A percentile compares a stretch with the other conserved stretches of the same genome.
These are phyloP conservation scores for Nannizziopsis arthrosporioides DNA, from an alignment of 2,329 filamentous ascomycete species.

Conservation along the genomic window DNA sequence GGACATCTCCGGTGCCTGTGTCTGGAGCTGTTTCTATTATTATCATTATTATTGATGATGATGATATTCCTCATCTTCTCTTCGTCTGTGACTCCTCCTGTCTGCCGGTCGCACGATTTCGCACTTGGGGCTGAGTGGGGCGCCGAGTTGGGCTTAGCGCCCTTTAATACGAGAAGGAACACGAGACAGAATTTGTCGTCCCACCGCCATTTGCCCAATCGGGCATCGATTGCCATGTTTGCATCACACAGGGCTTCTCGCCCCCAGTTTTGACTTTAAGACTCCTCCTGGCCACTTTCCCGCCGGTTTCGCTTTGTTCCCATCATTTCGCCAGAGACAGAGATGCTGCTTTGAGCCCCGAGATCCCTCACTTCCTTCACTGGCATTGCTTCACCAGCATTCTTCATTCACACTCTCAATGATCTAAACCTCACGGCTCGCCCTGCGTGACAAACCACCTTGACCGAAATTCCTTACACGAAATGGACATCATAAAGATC, in stretches of 20 bases:
- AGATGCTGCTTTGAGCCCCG: neutral
- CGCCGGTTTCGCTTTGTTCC: neutral
- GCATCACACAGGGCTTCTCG: neutral
- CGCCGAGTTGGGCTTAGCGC: constrained; percentile 5
- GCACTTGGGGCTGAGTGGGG: constrained; percentile 5
- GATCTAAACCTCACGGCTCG: too few relatives aligned
- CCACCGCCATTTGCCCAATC: neutral
- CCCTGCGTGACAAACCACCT: neutral
- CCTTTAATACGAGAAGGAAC: constrained; percentile 8
- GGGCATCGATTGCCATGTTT: neutral
- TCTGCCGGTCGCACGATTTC: neutral
- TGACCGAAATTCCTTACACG: too few relatives aligned
- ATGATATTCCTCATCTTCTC: too few relatives aligned
- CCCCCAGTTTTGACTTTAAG: neutral
- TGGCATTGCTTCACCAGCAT: neutral
- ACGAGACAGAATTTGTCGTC: neutral
- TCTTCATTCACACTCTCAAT: neutral
- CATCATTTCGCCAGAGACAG: neutral
- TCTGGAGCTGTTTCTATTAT: too few relatives aligned
- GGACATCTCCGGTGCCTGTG: too few relatives aligned
- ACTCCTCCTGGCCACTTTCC: neutral
- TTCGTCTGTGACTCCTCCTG: too few relatives aligned
- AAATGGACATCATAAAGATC: neutral
- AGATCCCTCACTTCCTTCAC: neutral
- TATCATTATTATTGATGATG: too few relatives aligned